phyloP scores from a whole-genome alignment of 768 basidiomycete genomes.

The Pleurotus tuoliensis region DNA sequence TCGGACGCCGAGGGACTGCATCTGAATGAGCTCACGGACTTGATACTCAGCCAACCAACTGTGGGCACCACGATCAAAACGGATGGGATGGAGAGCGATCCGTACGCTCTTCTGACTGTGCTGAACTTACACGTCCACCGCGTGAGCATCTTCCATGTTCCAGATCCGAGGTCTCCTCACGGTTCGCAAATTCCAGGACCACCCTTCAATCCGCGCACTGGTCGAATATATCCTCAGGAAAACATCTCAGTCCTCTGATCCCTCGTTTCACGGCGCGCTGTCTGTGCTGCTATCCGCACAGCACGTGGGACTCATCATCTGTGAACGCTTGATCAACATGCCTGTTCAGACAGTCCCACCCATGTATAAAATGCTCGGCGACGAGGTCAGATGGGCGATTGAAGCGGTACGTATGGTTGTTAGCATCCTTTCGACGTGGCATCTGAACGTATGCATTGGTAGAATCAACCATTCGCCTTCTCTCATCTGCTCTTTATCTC shows the following conservation, averaged over 20 bases:
- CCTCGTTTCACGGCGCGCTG: conserved; percentile 49
- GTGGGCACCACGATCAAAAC: conserved; percentile 92
- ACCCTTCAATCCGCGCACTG: conserved; percentile 68
- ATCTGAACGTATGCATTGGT: neutral
- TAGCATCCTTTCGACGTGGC: conserved; percentile 2
- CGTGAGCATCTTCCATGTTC: conserved; percentile 30
- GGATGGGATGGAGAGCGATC: conserved; percentile 86
- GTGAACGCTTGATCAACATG: conserved; percentile 92
- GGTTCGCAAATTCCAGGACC: conserved; percentile 42
- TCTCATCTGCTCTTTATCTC: conserved; percentile 75
- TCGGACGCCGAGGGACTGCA: conserved; percentile 71
- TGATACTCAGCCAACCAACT: conserved; percentile 67
- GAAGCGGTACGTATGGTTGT: conserved; percentile 47
- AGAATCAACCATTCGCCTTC: conserved; percentile 66
- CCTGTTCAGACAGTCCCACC: conserved; percentile 90
- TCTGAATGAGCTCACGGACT: conserved; percentile 71
- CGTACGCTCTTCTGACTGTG: conserved; percentile 83
- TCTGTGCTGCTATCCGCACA: conserved; percentile 46
- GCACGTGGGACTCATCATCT: conserved; percentile 80
- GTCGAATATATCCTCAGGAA: conserved; percentile 67
- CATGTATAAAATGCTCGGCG: conserved; percentile 84
- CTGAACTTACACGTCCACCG: conserved; percentile 72
- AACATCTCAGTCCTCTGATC: conserved; percentile 34
- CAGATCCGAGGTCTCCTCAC: neutral
- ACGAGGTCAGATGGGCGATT: conserved; percentile 75